Conservation (phyloP, 2,329 filamentous ascomycete genomes). For the Fusarium palustre region DNA sequence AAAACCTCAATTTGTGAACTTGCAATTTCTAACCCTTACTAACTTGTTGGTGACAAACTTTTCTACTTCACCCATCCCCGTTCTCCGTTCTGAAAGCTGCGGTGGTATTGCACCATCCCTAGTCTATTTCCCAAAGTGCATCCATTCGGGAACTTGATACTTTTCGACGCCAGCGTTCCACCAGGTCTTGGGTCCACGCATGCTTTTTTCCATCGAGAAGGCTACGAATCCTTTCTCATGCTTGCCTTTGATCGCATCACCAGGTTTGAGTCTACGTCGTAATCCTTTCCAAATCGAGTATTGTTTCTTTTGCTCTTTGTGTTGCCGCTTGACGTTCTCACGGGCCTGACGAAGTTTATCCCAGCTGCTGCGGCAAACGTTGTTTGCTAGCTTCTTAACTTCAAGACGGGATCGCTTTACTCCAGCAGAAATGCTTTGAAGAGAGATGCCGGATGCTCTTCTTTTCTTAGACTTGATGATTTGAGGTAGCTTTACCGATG, state of each 20-base stretch:
- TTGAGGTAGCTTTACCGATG: slow-evolving; percentile 10
- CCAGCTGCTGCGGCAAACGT: slow-evolving; percentile 44
- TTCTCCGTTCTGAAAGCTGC: background rate
- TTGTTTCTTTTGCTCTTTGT: slow-evolving; percentile 42
- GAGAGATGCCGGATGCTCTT: slow-evolving; percentile 32
- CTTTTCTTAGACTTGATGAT: slow-evolving; percentile 31
- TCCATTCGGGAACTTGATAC: slow-evolving; percentile 51
- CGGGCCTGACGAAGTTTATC: slow-evolving; percentile 45
- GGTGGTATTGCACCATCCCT: background rate
- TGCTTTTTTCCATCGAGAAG: slow-evolving; percentile 44
- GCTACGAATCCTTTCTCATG: slow-evolving; percentile 40
- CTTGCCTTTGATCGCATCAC: slow-evolving; percentile 43
- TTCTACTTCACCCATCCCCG: background rate
- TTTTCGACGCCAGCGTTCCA: slow-evolving; percentile 52
- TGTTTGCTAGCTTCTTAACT: slow-evolving; percentile 47
- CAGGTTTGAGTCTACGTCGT: slow-evolving; percentile 43
- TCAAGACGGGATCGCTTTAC: slow-evolving; percentile 41
- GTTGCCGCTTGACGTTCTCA: slow-evolving; percentile 46
- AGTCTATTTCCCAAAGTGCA: slow-evolving; percentile 44
- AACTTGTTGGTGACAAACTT: slow-evolving; percentile 23
- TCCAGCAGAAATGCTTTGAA: slow-evolving; percentile 30
- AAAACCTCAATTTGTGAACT: slow-evolving; percentile 21
- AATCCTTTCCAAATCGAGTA: slow-evolving; percentile 48
- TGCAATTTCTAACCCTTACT: slow-evolving; percentile 22
- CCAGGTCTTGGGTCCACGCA: slow-evolving; percentile 49